Base-by-base conservation (phyloP, 257 asterid genomes). In the Nicotiana benthamiana region DNA sequence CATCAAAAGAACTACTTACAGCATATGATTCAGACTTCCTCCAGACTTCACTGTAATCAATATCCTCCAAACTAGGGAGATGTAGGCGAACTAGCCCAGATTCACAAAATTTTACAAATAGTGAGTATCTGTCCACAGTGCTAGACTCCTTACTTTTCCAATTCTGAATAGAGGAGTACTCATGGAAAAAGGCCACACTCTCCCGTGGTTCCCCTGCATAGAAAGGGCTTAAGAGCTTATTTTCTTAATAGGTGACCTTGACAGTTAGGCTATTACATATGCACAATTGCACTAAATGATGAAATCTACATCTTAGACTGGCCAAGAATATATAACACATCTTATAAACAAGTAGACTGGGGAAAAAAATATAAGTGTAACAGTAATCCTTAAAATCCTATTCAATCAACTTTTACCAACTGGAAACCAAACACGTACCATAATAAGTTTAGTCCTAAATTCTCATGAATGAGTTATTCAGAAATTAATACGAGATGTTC, bases 31-130 rank as follows among this genome's bases (percentile, higher is more conserved):
- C 86, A 20, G 90, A 85, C 86, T 92, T 90, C 80, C 86, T 83
- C 99, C 99, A 95, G 61, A 89, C 61, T 80, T 77, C 83, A 63
- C 82, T 81, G 79, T 90, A 87, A 65, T 88, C 90, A 76, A 87
- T 87, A 53, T 92, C 92, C 74, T 84, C 84, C 36, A 83, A 84
- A 82, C 76, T 84, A 82, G 79, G 85, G 80, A 92, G 90, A 81
- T 89, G 92, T 80, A 93, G 94, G 80, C 94, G 91, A 61, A 75
- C 80, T 79, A 93, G 85, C 80, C 94, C 97, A 64, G 97, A 90
- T 63, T 83, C 82, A 86, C 97, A 88, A 86, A 89, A 95, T 80
- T 90, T 86, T 80, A 83, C 79, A 84, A 95, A 95, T 82, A 59
- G 84, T 80, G 90, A 83, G 84, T 77, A 92, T 87, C 85, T 85